Conservation (phyloP, 805 yeast genomes). For the Suhomyces sp. region DNA sequence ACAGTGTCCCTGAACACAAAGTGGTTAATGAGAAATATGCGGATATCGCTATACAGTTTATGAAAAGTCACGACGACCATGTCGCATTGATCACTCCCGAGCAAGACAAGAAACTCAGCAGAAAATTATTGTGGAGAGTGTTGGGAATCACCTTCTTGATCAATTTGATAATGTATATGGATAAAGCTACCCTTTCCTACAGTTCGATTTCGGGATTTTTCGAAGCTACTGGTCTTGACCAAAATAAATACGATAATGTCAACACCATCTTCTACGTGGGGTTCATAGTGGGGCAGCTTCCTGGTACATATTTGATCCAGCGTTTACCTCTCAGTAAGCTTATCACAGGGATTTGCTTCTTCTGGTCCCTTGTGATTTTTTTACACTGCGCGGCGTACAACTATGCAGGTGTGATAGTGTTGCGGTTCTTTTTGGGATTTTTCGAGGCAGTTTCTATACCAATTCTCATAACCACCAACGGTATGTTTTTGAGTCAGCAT, state of each 20-base stretch:
- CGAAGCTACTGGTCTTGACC: slow-evolving; percentile 43
- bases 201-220: slow-evolving; percentile 47
- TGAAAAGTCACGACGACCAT: slow-evolving; percentile 28
- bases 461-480: slow-evolving; percentile 43
- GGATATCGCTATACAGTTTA: slow-evolving; percentile 37
- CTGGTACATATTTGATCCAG: slow-evolving; percentile 43
- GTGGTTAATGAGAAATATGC: slow-evolving; percentile 21
- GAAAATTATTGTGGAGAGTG: slow-evolving; percentile 36
- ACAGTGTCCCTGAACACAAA: not conserved
- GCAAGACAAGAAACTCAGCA: slow-evolving; percentile 36
- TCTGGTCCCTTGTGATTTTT: slow-evolving; percentile 48
- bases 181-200: slow-evolving; percentile 50
- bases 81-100: slow-evolving; percentile 42
- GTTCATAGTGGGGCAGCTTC: slow-evolving; percentile 45
- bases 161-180: slow-evolving; percentile 44
- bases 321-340: slow-evolving; percentile 40
- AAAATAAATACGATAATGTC: slow-evolving; percentile 43
- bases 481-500: slow-evolving; percentile 46
- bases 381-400: slow-evolving; percentile 44
- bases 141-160: slow-evolving; percentile 33
- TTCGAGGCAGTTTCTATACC: slow-evolving; percentile 24
- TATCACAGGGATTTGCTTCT: slow-evolving; percentile 30
- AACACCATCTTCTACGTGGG: slow-evolving; percentile 56
- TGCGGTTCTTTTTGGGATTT: slow-evolving; percentile 52
- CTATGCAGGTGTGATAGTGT: slow-evolving; percentile 44